Evolutionary conservation across 352 stramenopile species (phyloP), one percentile per base, ranked within the genome.

Genomic region (Blastocystis sp.): DNA sequence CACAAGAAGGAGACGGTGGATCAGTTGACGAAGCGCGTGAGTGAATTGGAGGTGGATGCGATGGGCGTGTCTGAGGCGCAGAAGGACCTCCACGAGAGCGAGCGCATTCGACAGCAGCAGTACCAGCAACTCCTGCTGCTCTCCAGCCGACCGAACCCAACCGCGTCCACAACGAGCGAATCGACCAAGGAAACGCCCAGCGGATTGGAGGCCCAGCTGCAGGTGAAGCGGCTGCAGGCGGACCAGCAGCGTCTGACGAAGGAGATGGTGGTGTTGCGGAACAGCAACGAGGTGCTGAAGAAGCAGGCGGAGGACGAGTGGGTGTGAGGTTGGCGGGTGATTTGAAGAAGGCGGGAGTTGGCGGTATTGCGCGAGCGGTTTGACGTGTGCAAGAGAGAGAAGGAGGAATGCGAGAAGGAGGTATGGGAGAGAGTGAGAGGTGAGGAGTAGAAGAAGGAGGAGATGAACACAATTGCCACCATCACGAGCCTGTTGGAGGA

Each of bases 51-150:
- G n/a, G 71, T 81, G 14, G 4, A 19, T 2, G 19, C 43, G 57
- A 14, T 17, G 71, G 11, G 45, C 10, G 43, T 11, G 21, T 28
- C 2, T 81, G 48, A 81, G 9, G 17, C 3, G 2, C 45, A 81
- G 71, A 48, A 45, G 40, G 71, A 81, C 34, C 48, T 81, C 21
- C 48, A n/a, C 9, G 71, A 81, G 28, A 81, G 71, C 59, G 71
- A 81, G 9, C 54, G 71, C 24, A 65, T 81, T 64, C 71, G 71
- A 17, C 17, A 81, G 45, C 71, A 81, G 28, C 71, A 81, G 4
- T 54, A 81, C 21, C 71, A 81, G 54, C 71, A 81, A 65, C 28
- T 81, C 0, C 71, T 81, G 3, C 71, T 81, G 10, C 28, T 81
- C 66, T 14, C 6, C 60, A 77, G 3, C 21, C 38, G 43, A 59